Percentiles rank a stretch among this genome's conserved stretches.
These are phyloP conservation scores for Cicer arietinum DNA, from an alignment of 306 rosid genomes.

Conservation along the genomic window DNA sequence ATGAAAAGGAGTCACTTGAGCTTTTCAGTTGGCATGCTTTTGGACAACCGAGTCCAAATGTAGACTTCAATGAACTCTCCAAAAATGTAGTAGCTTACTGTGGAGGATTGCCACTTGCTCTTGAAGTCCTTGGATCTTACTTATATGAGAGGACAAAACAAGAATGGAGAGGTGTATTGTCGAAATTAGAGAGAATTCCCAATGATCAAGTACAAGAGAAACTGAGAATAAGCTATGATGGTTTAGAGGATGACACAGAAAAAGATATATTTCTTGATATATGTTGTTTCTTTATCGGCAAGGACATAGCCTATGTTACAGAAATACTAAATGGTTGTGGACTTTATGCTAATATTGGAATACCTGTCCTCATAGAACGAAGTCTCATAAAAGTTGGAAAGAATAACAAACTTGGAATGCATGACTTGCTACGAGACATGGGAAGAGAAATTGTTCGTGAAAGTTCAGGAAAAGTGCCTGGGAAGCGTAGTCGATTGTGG, in stretches of 20 bases:
- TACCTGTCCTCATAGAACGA: slow-evolving; percentile 39
- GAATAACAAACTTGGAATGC: slow-evolving; percentile 38
- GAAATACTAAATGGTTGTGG: slow-evolving; percentile 45
- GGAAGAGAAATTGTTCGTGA: slow-evolving; percentile 48
- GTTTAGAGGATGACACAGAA: neutral
- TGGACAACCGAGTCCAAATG: neutral
- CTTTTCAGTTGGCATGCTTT: slow-evolving; percentile 49
- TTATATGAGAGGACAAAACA: slow-evolving; percentile 9
- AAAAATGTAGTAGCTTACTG: slow-evolving; percentile 22
- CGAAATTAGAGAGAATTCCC: slow-evolving; percentile 46
- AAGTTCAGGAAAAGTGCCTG: slow-evolving; percentile 23
- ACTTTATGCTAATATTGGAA: slow-evolving; percentile 42
- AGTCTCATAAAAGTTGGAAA: slow-evolving; percentile 42
- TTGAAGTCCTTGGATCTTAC: slow-evolving; percentile 51
- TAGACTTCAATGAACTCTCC: slow-evolving; percentile 27
- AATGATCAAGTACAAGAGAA: slow-evolving; percentile 35
- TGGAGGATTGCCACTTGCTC: slow-evolving; percentile 55
- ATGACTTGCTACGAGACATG: slow-evolving; percentile 48
- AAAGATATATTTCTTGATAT: slow-evolving; percentile 55
- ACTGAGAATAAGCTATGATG: slow-evolving; percentile 38
- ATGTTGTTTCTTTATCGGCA: slow-evolving; percentile 50
- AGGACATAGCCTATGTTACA: slow-evolving; percentile 28
- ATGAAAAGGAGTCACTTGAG: slow-evolving; percentile 32
- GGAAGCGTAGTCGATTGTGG: slow-evolving; percentile 40
- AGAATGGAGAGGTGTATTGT: slow-evolving; percentile 44